Percentiles rank a stretch among this genome's conserved stretches.
Conservation (phyloP, 345 rosid species). For the Pistacia atlantica region DNA sequence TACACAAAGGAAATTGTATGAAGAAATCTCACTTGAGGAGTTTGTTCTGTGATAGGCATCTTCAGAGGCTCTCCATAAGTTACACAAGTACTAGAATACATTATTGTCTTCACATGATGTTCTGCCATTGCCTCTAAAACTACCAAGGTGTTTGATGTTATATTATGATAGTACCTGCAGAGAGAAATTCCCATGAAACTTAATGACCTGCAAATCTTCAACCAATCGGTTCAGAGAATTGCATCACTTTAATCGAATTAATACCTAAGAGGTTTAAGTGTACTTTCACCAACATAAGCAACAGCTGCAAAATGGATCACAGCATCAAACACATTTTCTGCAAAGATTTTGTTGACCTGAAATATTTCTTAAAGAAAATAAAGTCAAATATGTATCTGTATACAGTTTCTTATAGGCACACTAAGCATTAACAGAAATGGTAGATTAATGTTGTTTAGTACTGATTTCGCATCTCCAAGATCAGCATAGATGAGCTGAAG, state of each 20-base stretch:
- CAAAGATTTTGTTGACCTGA: constrained; percentile 83
- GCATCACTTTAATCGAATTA: background rate
- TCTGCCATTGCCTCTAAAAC: constrained; percentile 63
- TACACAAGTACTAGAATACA: constrained; percentile 70
- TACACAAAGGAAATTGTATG: background rate
- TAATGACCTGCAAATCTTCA: no score
- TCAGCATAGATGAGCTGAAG: constrained; percentile 69
- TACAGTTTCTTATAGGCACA: constrained; percentile 48
- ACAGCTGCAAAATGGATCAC: constrained; percentile 93
- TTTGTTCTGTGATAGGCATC: constrained; percentile 70
- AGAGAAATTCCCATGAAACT: background rate
- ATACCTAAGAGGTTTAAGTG: constrained; percentile 59
- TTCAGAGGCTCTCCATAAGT: constrained; percentile 69
- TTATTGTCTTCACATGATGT: constrained; percentile 54
- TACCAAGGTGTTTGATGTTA: constrained; percentile 60
- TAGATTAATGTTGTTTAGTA: constrained; percentile 29
- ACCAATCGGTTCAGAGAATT: background rate
- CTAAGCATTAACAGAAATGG: no score
- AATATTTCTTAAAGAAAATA: constrained; percentile 63
- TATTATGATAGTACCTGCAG: constrained; percentile 61
- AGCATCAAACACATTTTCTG: constrained; percentile 93
- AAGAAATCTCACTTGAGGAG: constrained; percentile 36
- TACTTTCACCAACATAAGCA: constrained; percentile 78
- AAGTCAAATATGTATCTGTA: background rate
- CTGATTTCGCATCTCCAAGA: constrained; percentile 59